A percentile compares a stretch with the other conserved stretches of the same genome.
Conservation (phyloP, 1,284 basidiomycete genomes). For the Tremellales sp. region DNA sequence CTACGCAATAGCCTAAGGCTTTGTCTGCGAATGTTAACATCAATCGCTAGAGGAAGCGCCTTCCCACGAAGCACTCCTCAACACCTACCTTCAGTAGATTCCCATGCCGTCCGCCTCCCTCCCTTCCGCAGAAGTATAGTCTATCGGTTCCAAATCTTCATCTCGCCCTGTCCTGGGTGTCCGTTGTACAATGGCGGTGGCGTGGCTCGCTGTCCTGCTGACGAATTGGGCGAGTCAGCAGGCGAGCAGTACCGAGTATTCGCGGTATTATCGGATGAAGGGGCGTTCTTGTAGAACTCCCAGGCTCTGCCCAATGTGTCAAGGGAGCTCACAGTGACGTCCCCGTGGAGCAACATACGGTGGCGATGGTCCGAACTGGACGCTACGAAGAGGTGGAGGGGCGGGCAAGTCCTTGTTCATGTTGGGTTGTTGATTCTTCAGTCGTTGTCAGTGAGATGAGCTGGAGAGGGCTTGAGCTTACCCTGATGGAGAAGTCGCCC, state of each 20-base stretch:
- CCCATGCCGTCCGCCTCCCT: no score
- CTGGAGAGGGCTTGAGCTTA: slow-evolving; percentile 6
- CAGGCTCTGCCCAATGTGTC: slow-evolving; percentile 14
- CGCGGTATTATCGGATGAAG: slow-evolving; percentile 21
- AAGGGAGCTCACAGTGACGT: neutral
- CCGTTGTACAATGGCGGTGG: no score
- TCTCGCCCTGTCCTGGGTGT: no score
- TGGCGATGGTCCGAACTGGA: slow-evolving; percentile 18
- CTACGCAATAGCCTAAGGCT: no score
- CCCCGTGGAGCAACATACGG: slow-evolving; percentile 13
- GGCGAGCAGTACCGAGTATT: slow-evolving; percentile 18
- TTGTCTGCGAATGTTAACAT: no score
- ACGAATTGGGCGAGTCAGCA: neutral
- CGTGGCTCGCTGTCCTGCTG: no score
- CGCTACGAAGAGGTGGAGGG: slow-evolving; percentile 10
- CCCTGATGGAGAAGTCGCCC: slow-evolving; percentile 19
- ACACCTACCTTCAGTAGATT: no score
- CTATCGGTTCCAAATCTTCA: no score
- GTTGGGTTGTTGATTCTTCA: slow-evolving; percentile 4
- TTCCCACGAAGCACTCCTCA: no score
- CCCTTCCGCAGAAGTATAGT: no score
- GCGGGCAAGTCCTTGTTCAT: slow-evolving; percentile 17
- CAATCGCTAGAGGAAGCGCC: no score
- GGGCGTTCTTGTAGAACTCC: slow-evolving; percentile 22
- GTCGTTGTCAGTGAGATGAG: neutral